Evolutionary conservation across 2,329 filamentous ascomycete species (phyloP).

Genomic region (Diaporthe sp.): DNA sequence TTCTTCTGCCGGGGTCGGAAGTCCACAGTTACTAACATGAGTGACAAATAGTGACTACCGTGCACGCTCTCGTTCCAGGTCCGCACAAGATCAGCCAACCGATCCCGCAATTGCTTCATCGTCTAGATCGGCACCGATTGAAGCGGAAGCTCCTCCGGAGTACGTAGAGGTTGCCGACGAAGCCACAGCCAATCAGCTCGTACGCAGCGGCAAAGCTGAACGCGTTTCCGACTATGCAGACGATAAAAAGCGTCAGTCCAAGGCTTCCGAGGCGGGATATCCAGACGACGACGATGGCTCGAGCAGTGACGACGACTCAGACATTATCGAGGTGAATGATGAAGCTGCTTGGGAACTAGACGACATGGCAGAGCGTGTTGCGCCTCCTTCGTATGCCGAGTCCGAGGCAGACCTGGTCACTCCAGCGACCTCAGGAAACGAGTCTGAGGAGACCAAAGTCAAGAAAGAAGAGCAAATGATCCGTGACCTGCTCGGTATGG

Average conservation of each 20-base stretch:
- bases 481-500: constrained; percentile 42
- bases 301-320: constrained; percentile 27
- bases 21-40: background rate
- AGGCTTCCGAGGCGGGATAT: constrained; percentile 21
- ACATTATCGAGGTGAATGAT: constrained; percentile 31
- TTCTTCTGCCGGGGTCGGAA: too few species aligned
- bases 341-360: constrained; percentile 47
- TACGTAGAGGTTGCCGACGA: constrained; percentile 40
- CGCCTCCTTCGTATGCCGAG: constrained; percentile 40
- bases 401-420: background rate
- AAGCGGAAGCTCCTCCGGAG: constrained; percentile 11
- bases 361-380: constrained; percentile 43
- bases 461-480: constrained; percentile 43
- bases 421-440: background rate
- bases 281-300: constrained; percentile 30
- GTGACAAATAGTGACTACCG: constrained; percentile 32
- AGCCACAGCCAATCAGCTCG: constrained; percentile 22
- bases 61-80: constrained; percentile 35
- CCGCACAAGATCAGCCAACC: constrained; percentile 21
- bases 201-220: constrained; percentile 30
- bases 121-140: background rate
- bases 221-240: constrained; percentile 11
- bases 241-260: constrained; percentile 17
- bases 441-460: constrained; percentile 40
- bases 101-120: constrained; percentile 22